A percentile compares a stretch with the other conserved stretches of the same genome.
These are phyloP conservation scores for Backusella liffmaniae DNA, from an alignment of 192 early-diverging fungal genomes.

Conservation along the genomic window DNA sequence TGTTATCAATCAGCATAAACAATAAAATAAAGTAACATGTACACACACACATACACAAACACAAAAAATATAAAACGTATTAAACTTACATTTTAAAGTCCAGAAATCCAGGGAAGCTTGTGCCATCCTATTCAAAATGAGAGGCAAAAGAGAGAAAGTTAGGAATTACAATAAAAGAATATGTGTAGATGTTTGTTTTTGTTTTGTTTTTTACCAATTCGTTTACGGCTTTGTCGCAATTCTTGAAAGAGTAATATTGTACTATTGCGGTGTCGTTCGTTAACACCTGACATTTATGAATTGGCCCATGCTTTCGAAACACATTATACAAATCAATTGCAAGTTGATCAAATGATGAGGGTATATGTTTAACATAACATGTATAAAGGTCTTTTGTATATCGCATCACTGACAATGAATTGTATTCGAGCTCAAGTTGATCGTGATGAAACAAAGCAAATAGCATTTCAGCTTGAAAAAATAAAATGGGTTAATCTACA, in stretches of 20 bases:
- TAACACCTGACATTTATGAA: conserved; percentile 8
- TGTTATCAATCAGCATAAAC: neutral
- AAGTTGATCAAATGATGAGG: neutral
- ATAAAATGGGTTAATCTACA: neutral
- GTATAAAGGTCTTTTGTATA: conserved; percentile 9
- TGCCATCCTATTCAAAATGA: neutral
- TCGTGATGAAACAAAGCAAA: conserved; percentile 4
- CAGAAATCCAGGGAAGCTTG: neutral
- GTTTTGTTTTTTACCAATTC: neutral
- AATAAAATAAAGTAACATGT: neutral
- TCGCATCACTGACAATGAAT: neutral
- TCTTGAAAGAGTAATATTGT: conserved; percentile 9
- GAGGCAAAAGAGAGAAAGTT: neutral
- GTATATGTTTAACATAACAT: neutral
- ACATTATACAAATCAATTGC: neutral
- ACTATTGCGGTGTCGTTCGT: neutral
- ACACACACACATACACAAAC: neutral
- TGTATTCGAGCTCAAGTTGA: neutral
- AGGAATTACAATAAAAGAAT: neutral
- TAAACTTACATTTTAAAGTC: neutral
- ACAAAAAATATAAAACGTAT: neutral
- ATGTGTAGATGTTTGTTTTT: neutral
- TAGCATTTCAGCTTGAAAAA: conserved; percentile 5
- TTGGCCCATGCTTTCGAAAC: neutral
- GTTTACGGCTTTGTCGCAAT: neutral